Evolutionary conservation across 129 eudicot species (phyloP), one percentile per base, ranked within the genome.

Genomic region (Lonicera japonica): DNA sequence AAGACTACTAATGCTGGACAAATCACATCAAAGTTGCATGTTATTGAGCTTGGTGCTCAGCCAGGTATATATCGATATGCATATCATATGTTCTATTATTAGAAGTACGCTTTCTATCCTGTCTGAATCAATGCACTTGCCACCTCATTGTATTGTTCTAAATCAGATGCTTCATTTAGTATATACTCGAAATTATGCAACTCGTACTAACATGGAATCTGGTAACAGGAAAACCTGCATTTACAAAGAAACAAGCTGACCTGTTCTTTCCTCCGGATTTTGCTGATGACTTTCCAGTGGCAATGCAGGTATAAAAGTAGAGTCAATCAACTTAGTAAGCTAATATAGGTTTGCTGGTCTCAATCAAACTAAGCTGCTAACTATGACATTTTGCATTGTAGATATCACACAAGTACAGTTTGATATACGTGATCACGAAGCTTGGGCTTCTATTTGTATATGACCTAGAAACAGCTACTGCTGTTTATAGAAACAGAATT

Each of bases 1-100:
- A 92, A 88, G 70, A 74, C 86, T 23, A 70, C 86, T 20, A 92
- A 92, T 77, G 96, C 98, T 71, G 99, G 99, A 60, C 96, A 87
- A 54, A 74, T 80, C 54, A 82, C 84, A 57, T 92, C 99, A 29
- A 92, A 92, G 85, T 79, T 92, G 61, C 99, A 92, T 70, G 88
- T 92, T 53, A 88, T 88, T 73, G 99, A 92, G 79, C 98, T 92
- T 55, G 99, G 99, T 59, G 99, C 99, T 60, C 99, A 92, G 75
- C 96, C 96, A 84, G 98, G 98, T 83, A 43, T 43, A 43, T 43
- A 43, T 3, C 13, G 3, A 4, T 43, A 43, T 43, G 1, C 16
- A 3, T 43, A 43, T 43, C 16, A 43, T 43, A 43, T 43, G 16
- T 43, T 43, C 5, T 43, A 8, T 3, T n/a, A n/a, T n/a, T n/a